phyloP scores from a whole-genome alignment of 192 early-diverging fungal genomes.

The Coemansia asiatica region DNA sequence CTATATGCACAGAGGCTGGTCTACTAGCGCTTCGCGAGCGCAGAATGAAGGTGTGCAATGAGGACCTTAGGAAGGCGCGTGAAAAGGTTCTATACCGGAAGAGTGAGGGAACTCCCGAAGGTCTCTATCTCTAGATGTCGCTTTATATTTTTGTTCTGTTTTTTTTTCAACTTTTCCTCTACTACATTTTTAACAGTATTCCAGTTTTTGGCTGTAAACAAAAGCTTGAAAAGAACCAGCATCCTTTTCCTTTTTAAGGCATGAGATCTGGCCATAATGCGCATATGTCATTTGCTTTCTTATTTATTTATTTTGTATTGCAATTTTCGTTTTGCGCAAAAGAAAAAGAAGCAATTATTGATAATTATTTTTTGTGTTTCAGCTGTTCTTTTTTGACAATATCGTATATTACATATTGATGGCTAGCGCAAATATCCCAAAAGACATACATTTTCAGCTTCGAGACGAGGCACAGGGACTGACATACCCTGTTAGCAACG shows the following conservation, averaged over 20 bases:
- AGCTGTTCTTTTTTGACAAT: background rate
- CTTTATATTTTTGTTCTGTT: background rate
- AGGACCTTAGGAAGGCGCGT: constrained; percentile 96
- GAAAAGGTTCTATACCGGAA: constrained; percentile 99
- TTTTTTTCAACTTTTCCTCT: background rate
- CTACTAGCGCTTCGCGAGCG: constrained; percentile 95
- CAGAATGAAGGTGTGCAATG: constrained; percentile 96
- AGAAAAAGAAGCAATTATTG: background rate
- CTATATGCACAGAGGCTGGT: constrained; percentile 99
- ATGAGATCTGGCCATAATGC: constrained; percentile 8
- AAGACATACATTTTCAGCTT: constrained; percentile 34
- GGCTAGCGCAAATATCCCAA: background rate
- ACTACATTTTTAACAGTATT: background rate
- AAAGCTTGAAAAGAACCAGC: background rate
- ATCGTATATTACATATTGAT: background rate
- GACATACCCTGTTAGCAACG: constrained; percentile 20
- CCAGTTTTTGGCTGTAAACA: background rate
- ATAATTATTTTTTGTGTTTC: no score
- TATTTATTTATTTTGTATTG: no score
- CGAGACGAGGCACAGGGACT: constrained; percentile 31
- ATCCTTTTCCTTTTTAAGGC: background rate
- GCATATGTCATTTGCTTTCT: background rate
- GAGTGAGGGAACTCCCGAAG: constrained; percentile 98
- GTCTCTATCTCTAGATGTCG: constrained; percentile 72
- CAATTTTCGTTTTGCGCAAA: background rate